A percentile compares a stretch with the other conserved stretches of the same genome.
Evolutionary conservation across 108 stramenopile genomes (phyloP).

Genomic region (Cyclostephanos tholiformis): DNA sequence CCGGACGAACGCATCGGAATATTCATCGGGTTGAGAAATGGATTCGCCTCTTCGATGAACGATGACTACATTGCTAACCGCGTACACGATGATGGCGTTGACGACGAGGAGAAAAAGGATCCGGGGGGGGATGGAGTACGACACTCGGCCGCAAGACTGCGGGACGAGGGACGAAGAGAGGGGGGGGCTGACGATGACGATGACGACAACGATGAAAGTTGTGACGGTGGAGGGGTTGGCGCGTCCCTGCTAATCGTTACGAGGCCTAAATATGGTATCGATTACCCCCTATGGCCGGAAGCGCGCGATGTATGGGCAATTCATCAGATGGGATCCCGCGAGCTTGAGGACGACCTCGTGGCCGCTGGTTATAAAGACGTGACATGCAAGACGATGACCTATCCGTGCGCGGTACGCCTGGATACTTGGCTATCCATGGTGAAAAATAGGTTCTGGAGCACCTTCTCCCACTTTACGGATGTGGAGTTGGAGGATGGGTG

Average conservation of each 20-base stretch:
- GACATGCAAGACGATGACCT: slow-evolving; percentile 39
- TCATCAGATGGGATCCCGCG: slow-evolving; percentile 55
- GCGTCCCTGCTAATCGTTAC: slow-evolving; percentile 62
- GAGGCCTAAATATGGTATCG: slow-evolving; percentile 64
- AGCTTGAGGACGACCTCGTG: slow-evolving; percentile 37
- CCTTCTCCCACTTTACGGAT: slow-evolving; percentile 67
- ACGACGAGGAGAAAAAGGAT: not conserved
- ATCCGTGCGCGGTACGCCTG: slow-evolving; percentile 50
- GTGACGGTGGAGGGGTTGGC: not conserved
- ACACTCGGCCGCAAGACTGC: not conserved
- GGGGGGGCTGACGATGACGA: not conserved
- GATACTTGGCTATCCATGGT: slow-evolving; percentile 61
- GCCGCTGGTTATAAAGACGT: slow-evolving; percentile 58
- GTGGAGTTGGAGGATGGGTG: slow-evolving; percentile 60
- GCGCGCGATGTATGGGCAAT: slow-evolving; percentile 62
- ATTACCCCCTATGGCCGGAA: slow-evolving; percentile 72
- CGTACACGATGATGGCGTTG: not conserved
- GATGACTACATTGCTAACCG: not conserved
- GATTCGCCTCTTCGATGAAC: not conserved
- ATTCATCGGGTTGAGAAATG: slow-evolving; percentile 47
- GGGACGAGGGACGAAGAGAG: not conserved
- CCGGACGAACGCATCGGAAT: slow-evolving; percentile 44
- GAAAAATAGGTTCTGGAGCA: slow-evolving; percentile 66
- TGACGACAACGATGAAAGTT: not conserved
- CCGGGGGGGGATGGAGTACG: slow-evolving; percentile 23